Percentiles rank a stretch among this genome's conserved stretches.
These are phyloP conservation scores for Lepidium sativum DNA, from an alignment of 345 rosid genomes.

Conservation along the genomic window DNA sequence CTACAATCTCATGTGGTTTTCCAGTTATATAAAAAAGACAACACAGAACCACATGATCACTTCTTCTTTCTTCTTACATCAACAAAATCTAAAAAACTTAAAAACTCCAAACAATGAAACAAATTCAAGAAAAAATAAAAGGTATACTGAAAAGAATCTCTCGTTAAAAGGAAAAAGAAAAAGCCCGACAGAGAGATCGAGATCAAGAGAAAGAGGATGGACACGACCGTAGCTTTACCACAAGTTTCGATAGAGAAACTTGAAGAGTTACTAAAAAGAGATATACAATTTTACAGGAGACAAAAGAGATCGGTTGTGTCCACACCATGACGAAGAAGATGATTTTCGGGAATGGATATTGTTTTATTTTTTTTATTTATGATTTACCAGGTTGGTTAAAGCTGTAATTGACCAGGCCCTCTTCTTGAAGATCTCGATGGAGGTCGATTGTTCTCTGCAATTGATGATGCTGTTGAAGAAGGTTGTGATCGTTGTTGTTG, in stretches of 20 bases:
- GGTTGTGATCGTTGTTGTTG: conserved; percentile 19
- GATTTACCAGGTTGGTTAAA: conserved; percentile 24
- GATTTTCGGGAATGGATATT: conserved; percentile 3
- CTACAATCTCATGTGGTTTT: conserved; percentile 28
- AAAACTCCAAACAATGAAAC: conserved; percentile 16
- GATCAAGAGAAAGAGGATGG: conserved; percentile 3
- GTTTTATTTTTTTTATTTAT: conserved; percentile 4
- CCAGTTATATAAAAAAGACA: conserved; percentile 25
- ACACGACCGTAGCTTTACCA: conserved; percentile 21
- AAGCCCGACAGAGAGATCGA: conserved; percentile 13
- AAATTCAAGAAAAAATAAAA: conserved; percentile 3
- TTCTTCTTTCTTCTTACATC: conserved; percentile 19
- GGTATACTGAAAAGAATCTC: conserved; percentile 22
- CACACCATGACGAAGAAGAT: conserved; percentile 5
- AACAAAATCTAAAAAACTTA: not conserved
- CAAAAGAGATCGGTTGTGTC: conserved; percentile 26
- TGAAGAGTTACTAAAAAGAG: conserved; percentile 17
- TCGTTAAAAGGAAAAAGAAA: conserved; percentile 3
- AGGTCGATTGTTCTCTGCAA: conserved; percentile 39
- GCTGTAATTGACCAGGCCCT: conserved; percentile 66
- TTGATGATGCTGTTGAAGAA: conserved; percentile 25
- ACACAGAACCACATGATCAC: conserved; percentile 24
- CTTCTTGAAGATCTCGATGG: conserved; percentile 65
- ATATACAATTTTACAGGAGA: conserved; percentile 32
- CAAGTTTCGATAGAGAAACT: conserved; percentile 20